Conservation (phyloP, 2,329 filamentous ascomycete genomes). For the Fusarium denticulatum region DNA sequence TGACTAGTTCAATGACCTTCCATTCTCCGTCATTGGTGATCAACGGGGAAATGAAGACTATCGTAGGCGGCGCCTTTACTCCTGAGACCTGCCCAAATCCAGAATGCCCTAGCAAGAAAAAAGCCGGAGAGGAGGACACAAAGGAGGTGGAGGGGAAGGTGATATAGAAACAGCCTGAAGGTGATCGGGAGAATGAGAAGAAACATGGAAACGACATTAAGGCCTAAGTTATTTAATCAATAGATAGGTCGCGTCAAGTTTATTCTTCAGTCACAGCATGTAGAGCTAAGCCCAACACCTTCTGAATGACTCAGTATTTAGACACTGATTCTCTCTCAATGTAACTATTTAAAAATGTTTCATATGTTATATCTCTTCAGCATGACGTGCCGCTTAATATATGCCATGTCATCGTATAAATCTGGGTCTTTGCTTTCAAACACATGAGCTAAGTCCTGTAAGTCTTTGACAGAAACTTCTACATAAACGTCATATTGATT, state of each 20-base stretch:
- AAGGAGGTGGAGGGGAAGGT: neutral
- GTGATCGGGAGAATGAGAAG: neutral
- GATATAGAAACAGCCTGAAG: neutral
- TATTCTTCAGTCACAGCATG: rapidly evolving
- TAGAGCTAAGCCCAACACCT: neutral
- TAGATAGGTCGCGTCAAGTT: neutral
- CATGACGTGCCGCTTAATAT: rapidly evolving
- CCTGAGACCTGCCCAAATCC: neutral
- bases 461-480: neutral
- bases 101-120: neutral
- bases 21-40: neutral
- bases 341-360: neutral
- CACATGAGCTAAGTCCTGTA: too few species aligned
- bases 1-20: neutral
- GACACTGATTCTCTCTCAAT: neutral
- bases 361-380: neutral
- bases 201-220: rapidly evolving
- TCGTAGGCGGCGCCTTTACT: neutral
- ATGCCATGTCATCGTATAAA: neutral
- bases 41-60: neutral
- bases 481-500: rapidly evolving
- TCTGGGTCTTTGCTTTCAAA: rapidly evolving
- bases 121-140: neutral
- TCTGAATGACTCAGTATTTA: neutral
- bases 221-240: neutral